Conservation (phyloP, 371 early-diverging fungal species). For the Mortierella sp. region DNA sequence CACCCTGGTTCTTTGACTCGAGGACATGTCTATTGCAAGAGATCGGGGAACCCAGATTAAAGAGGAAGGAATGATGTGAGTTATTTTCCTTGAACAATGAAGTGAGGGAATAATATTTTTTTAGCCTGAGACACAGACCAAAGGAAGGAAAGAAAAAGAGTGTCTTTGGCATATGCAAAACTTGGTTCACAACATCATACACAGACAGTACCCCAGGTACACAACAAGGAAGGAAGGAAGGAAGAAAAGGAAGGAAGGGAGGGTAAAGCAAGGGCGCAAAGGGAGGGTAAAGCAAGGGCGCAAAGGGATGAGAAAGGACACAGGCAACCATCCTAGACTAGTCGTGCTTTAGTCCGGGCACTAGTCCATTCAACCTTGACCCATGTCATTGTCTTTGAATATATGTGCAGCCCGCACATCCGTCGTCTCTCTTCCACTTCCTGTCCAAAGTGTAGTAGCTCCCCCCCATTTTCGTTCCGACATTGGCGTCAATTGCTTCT, state of each 20-base stretch:
- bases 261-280: not conserved
- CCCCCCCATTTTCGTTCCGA: not conserved
- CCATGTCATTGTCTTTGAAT: constrained; percentile 1
- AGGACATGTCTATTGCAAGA: constrained; percentile 41
- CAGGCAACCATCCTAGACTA: not conserved
- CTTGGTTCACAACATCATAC: not conserved
- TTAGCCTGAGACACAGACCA: constrained; percentile 2
- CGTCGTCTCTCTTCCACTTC: not conserved
- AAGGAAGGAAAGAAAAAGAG: not conserved
- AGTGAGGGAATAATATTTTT: not conserved
- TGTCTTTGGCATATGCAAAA: constrained; percentile 10
- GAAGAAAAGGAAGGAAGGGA: not conserved
- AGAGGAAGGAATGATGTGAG: not conserved
- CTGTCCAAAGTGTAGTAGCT: not conserved
- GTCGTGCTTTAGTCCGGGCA: not conserved
- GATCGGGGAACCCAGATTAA: not conserved
- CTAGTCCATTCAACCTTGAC: not conserved
- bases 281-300: not conserved
- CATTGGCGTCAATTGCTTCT: not conserved
- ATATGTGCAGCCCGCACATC: not conserved
- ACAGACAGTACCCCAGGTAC: not conserved
- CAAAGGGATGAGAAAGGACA: not conserved
- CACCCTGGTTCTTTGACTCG: constrained; percentile 55
- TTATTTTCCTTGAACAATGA: not conserved
- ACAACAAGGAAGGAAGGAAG: not conserved